Evolutionary conservation across 2,329 filamentous ascomycete genomes (phyloP).

Genomic region (Camillea tinctor): DNA sequence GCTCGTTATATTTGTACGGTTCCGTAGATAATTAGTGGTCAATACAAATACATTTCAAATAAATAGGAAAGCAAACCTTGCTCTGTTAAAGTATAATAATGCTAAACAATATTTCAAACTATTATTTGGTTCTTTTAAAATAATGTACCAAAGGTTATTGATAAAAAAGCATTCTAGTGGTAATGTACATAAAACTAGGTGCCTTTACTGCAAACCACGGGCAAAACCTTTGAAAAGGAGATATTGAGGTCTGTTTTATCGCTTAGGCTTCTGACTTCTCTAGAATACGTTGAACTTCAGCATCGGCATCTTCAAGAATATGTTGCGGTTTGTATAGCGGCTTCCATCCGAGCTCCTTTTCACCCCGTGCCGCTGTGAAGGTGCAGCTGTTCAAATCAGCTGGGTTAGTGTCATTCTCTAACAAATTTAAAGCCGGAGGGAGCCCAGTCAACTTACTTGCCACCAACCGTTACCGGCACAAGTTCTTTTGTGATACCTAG

Average conservation of each 20-base stretch:
- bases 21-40: no score
- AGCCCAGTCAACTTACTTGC: constrained; percentile 35
- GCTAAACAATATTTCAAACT: no score
- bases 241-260: constrained; percentile 28
- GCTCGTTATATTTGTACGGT: no score
- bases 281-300: constrained; percentile 46
- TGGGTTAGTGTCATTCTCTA: not conserved
- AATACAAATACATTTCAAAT: no score
- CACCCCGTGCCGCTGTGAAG: constrained; percentile 40
- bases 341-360: constrained; percentile 43
- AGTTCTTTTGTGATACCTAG: constrained; percentile 34
- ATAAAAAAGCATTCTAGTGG: no score
- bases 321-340: constrained; percentile 42
- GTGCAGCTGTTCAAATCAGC: constrained; percentile 34
- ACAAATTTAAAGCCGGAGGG: not conserved
- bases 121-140: no score
- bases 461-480: constrained; percentile 42
- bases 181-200: no score
- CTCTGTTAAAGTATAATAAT: no score
- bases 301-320: constrained; percentile 44
- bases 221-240: not conserved
- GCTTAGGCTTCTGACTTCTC: constrained; percentile 14
- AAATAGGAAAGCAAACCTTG: no score
- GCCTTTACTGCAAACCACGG: not conserved
- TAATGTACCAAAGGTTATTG: no score